Evolutionary conservation across 805 yeast species (phyloP), one percentile per base, ranked within the genome.

Genomic region (Ogataea nonfermentans): DNA sequence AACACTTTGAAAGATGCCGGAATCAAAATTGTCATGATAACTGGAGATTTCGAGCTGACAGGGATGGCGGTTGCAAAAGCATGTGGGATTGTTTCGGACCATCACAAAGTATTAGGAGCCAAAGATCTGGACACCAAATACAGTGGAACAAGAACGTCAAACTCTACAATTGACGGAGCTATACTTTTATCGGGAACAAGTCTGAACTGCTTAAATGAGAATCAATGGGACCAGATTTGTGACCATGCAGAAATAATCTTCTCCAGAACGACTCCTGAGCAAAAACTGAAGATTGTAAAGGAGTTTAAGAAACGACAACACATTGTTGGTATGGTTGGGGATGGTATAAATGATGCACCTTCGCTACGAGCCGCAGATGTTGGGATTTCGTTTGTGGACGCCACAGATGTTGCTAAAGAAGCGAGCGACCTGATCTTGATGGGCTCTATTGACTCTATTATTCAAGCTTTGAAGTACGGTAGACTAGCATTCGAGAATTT

Each of bases 281-380:
- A 74, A 53, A 75, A 75, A 52, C 61, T 75, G 30, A 53, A 57
- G 37, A 74, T 75, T 43, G 75, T 75, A 12, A 61, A 67, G 40
- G 68, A 71, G 42, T 68, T 73, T 38, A 76, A 71, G 55, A 65
- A 63, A 73, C 71, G 71, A n/a, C 32, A 56, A 11, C 77, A 74
- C 43, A 70, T 73, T 51, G 81, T 76, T 34, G 84, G 80, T 14
- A 78, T 78, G 84, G 74, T 79, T 8, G 80, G 80, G 30, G 83
- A 78, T 56, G 83, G 83, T 44, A 81, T 78, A 25, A 78, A 78
- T 56, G 83, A 78, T 56, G 78, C 82, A 0, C 83, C 83, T 6
- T 79, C 83, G 4, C 62, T 78, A 50, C 77, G 75, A 55, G 71
- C 70, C 42, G 82, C 83, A 4, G 81, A 78, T 54, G 78, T 78